A percentile compares a stretch with the other conserved stretches of the same genome.
Conservation (phyloP, 2,329 filamentous ascomycete genomes). For the Bipolaris sorokiniana region DNA sequence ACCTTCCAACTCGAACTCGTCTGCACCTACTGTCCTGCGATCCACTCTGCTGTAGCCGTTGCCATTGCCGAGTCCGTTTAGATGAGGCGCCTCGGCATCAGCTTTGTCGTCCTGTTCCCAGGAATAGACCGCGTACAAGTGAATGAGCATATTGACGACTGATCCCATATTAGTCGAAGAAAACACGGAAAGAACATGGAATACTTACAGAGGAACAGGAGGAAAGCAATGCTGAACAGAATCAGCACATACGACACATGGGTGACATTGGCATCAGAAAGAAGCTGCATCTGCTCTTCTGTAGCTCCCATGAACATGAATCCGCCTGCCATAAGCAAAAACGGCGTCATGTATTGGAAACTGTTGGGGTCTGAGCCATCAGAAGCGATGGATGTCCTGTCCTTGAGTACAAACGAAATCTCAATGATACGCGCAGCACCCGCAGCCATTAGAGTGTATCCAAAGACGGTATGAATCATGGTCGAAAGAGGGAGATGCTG, state of each 20-base stretch:
- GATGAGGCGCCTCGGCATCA: conserved; percentile 44
- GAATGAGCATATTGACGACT: conserved; percentile 83
- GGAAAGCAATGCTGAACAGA: conserved; percentile 85
- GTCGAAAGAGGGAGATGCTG: conserved; percentile 84
- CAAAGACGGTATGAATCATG: conserved; percentile 87
- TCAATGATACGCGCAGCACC: conserved; percentile 86
- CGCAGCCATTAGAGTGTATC: conserved; percentile 92
- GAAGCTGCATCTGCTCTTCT: conserved; percentile 89
- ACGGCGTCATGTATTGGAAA: conserved; percentile 73
- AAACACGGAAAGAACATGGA: rapidly evolving
- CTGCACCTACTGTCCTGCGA: conserved; percentile 73
- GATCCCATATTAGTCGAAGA: conserved; percentile 18
- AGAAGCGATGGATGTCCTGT: conserved; percentile 68
- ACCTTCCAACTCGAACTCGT: conserved; percentile 92
- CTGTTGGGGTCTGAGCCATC: conserved; percentile 73
- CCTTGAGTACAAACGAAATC: conserved; percentile 83
- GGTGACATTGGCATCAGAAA: conserved; percentile 76
- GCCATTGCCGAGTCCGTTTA: conserved; percentile 31
- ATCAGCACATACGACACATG: conserved; percentile 93
- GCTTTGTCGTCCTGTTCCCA: conserved; percentile 52
- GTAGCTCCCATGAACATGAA: conserved; percentile 98
- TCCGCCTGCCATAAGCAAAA: conserved; percentile 85
- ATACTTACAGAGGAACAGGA: conserved; percentile 80
- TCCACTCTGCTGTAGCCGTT: conserved; percentile 57
- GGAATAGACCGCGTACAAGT: conserved; percentile 75